Conservation (phyloP, 2,329 filamentous ascomycete species). For the Fusarium sp. region DNA sequence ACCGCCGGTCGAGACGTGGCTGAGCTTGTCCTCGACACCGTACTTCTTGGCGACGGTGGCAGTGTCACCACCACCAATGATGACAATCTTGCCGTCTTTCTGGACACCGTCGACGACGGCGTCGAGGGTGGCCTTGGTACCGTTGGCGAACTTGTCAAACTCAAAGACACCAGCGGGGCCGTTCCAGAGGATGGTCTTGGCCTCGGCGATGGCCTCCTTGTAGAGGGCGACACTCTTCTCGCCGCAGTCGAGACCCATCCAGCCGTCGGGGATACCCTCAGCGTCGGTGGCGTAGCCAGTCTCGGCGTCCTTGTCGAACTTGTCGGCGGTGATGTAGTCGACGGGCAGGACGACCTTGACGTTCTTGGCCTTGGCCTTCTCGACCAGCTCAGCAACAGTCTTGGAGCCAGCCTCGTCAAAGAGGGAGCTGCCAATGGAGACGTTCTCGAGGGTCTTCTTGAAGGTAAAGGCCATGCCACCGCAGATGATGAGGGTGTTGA, state of each 20-base stretch:
- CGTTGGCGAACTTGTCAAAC: slow-evolving; percentile 92
- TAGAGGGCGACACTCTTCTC: slow-evolving; percentile 89
- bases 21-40: slow-evolving; percentile 94
- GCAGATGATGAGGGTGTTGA: slow-evolving; percentile 95
- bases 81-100: slow-evolving; percentile 88
- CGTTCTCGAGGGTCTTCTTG: slow-evolving; percentile 96
- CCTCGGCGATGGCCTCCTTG: slow-evolving; percentile 85
- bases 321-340: slow-evolving; percentile 96
- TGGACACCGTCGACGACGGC: slow-evolving; percentile 85
- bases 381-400: slow-evolving; percentile 86
- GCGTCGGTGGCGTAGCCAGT: slow-evolving; percentile 85
- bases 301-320: slow-evolving; percentile 88
- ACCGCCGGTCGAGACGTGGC: slow-evolving; percentile 97
- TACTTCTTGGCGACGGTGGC: slow-evolving; percentile 99
- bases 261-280: slow-evolving; percentile 93
- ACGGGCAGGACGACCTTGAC: slow-evolving; percentile 95
- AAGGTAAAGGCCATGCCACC: slow-evolving; percentile 99
- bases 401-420: slow-evolving; percentile 96
- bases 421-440: slow-evolving; percentile 89
- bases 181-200: slow-evolving; percentile 99
- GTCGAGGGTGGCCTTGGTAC: slow-evolving; percentile 92
- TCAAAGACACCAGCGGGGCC: slow-evolving; percentile 97
- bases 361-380: slow-evolving; percentile 96
- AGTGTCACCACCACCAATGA: slow-evolving; percentile 98
- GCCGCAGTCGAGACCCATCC: slow-evolving; percentile 97